Percentiles rank a stretch among this genome's conserved stretches.
These are phyloP conservation scores for Neurospora sp. DNA, from an alignment of 495 filamentous ascomycete species.

Conservation along the genomic window DNA sequence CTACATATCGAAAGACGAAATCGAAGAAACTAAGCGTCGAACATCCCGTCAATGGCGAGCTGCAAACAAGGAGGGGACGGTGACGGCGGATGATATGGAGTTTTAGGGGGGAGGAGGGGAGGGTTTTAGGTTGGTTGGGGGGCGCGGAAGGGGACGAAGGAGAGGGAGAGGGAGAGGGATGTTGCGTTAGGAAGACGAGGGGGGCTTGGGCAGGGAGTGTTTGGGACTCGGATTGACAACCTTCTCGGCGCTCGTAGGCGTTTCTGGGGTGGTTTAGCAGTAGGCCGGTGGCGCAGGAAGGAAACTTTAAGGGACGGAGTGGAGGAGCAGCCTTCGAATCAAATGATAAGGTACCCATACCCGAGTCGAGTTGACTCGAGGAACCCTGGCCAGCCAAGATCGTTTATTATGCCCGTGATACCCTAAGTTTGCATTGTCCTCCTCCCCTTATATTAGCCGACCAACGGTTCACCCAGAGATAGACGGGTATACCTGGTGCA, in stretches of 20 bases:
- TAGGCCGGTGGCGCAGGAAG: no score
- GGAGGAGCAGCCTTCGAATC: neutral
- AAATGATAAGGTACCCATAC: neutral
- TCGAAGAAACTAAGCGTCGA: no score
- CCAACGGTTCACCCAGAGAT: no score
- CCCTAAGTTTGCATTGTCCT: no score
- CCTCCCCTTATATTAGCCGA: no score
- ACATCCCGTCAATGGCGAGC: no score
- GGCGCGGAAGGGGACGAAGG: neutral
- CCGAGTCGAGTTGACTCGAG: neutral
- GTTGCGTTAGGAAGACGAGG: neutral
- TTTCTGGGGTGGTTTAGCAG: neutral
- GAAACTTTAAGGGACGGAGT: neutral
- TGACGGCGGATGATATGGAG: neutral
- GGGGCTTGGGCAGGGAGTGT: neutral
- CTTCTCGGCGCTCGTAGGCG: neutral
- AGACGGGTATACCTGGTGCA: no score
- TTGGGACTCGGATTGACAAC: neutral
- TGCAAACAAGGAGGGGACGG: neutral
- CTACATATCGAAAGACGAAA: no score
- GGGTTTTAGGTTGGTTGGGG: neutral
- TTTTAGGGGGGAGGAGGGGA: neutral
- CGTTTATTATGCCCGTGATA: neutral
- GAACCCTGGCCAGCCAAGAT: neutral
- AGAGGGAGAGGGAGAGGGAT: neutral